These are phyloP conservation scores for Xerocomus potaroensis DNA, from an alignment of 768 basidiomycete species.

Conservation along the genomic window DNA sequence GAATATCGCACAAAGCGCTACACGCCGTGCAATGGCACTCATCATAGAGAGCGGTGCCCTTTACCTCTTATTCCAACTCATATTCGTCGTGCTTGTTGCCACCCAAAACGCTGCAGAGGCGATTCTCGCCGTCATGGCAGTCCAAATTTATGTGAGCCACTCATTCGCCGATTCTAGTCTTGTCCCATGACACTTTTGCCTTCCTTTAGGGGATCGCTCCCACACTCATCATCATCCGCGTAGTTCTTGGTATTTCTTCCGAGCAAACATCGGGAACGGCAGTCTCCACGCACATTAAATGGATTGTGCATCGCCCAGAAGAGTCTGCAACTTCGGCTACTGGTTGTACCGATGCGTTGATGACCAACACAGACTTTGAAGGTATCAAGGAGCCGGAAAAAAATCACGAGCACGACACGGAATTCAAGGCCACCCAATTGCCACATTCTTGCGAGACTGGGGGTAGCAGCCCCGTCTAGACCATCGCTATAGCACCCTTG, in stretches of 20 bases:
- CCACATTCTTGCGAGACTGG: neutral
- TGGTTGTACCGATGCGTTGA: slow-evolving; percentile 17
- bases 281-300: slow-evolving; percentile 24
- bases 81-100: slow-evolving; percentile 40
- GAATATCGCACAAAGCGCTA: slow-evolving; percentile 11
- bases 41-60: slow-evolving; percentile 39
- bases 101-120: slow-evolving; percentile 31
- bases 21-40: slow-evolving; percentile 30
- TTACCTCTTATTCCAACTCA: slow-evolving; percentile 37
- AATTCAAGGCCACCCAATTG: neutral
- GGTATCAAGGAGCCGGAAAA: slow-evolving; percentile 5
- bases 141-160: slow-evolving; percentile 38
- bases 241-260: slow-evolving; percentile 29
- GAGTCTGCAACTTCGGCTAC: slow-evolving; percentile 15
- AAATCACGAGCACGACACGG: slow-evolving; percentile 1
- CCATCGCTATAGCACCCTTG: too few species aligned
- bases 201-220: slow-evolving; percentile 31
- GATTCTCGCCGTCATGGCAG: slow-evolving; percentile 34
- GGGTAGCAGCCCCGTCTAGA: neutral
- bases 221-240: slow-evolving; percentile 35
- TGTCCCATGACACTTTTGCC: neutral
- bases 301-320: slow-evolving; percentile 14
- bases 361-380: slow-evolving; percentile 19
- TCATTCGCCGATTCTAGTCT: neutral
- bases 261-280: slow-evolving; percentile 15